phyloP scores from a whole-genome alignment of 208 protist species.

The Leptomonas pyrrhocoris region DNA sequence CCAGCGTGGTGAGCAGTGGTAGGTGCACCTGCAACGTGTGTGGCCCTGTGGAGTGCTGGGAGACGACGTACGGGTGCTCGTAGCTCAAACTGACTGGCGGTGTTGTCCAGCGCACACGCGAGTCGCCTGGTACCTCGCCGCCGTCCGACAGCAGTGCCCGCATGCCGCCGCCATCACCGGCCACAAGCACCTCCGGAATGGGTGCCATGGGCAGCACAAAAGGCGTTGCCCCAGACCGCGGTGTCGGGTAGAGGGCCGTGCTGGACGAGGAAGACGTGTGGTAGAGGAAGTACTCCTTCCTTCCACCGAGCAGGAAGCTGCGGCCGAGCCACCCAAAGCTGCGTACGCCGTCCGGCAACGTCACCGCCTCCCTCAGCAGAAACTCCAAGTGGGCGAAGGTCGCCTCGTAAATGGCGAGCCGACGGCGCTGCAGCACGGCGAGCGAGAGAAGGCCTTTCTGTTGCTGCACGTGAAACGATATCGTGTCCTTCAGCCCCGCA shows the following conservation, averaged over 20 bases:
- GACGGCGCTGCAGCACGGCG: slow-evolving; percentile 60
- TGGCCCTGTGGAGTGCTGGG: slow-evolving; percentile 32
- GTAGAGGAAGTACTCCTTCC: slow-evolving; percentile 50
- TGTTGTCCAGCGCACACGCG: slow-evolving; percentile 23
- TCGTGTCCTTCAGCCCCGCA: slow-evolving; percentile 41
- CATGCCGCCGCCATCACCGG: slow-evolving; percentile 39
- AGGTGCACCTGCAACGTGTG: slow-evolving; percentile 61
- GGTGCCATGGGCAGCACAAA: slow-evolving; percentile 66
- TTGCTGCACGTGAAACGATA: slow-evolving; percentile 51
- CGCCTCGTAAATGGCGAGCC: slow-evolving; percentile 58
- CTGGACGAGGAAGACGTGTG: slow-evolving; percentile 25
- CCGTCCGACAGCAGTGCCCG: slow-evolving; percentile 65
- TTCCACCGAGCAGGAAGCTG: slow-evolving; percentile 57
- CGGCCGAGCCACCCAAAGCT: slow-evolving; percentile 59
- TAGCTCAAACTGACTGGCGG: slow-evolving; percentile 39
- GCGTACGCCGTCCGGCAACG: slow-evolving; percentile 53
- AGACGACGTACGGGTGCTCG: slow-evolving; percentile 64
- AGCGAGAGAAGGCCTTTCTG: slow-evolving; percentile 46
- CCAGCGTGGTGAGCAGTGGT: slow-evolving; percentile 50
- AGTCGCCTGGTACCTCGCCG: slow-evolving; percentile 47
- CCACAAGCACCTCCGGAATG: slow-evolving; percentile 64
- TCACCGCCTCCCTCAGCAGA: slow-evolving; percentile 35
- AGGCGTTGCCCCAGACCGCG: slow-evolving; percentile 39
- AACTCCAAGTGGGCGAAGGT: slow-evolving; percentile 26
- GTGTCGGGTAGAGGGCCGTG: slow-evolving; percentile 31